Conservation (phyloP, 2,329 filamentous ascomycete species). For the Verticillium tricorpus region DNA sequence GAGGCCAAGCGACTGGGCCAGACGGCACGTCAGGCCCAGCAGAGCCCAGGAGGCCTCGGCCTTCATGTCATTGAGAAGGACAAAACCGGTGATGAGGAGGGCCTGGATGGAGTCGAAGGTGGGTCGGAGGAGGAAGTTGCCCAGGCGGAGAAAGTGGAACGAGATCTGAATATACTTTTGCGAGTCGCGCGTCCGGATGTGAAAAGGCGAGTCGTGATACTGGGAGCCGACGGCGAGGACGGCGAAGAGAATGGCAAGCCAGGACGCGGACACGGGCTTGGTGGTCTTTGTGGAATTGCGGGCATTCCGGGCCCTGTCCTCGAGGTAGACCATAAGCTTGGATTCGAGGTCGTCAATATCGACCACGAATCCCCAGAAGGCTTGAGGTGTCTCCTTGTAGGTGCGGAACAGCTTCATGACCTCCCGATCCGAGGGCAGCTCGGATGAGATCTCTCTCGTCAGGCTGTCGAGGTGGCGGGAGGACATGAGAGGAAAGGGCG, state of each 20-base stretch:
- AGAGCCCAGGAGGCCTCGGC: conserved; percentile 64
- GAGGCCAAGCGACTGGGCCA: conserved; percentile 61
- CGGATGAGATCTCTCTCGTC: conserved; percentile 55
- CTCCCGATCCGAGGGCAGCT: conserved; percentile 60
- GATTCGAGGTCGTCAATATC: conserved; percentile 63
- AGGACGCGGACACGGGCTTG: conserved; percentile 56
- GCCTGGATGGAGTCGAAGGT: conserved; percentile 64
- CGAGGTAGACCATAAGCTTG: conserved; percentile 60
- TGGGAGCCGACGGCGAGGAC: conserved; percentile 63
- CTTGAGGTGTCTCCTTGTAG: conserved; percentile 63
- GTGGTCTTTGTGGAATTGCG: conserved; percentile 39
- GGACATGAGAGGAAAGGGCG: conserved; percentile 65
- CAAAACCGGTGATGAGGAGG: conserved; percentile 57
- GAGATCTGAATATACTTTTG: conserved; percentile 60
- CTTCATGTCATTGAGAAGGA: conserved; percentile 65
- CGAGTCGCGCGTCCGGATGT: conserved; percentile 53
- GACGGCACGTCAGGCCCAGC: conserved; percentile 57
- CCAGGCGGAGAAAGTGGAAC: conserved; percentile 59
- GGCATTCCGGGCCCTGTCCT: conserved; percentile 56
- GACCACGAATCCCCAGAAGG: conserved; percentile 64
- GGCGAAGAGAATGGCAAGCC: conserved; percentile 62
- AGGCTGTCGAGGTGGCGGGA: conserved; percentile 55
- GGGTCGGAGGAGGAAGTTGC: conserved; percentile 59
- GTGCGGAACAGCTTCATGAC: conserved; percentile 65
- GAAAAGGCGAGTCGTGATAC: conserved; percentile 61